Base-by-base conservation (phyloP, 192 early-diverging fungal genomes). In the Rhizoclosmatium globosum region DNA sequence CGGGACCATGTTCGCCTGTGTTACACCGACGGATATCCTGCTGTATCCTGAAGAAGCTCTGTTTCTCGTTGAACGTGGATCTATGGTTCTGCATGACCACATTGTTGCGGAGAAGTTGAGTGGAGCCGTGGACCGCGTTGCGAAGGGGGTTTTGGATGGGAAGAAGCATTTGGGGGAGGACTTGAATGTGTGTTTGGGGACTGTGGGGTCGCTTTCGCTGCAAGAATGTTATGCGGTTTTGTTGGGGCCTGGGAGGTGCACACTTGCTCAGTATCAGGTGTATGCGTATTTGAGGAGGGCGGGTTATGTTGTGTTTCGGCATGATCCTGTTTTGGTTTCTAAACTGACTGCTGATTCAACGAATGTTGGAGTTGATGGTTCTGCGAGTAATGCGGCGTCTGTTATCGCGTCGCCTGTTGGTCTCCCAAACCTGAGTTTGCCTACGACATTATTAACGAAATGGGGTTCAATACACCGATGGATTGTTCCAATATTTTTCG, bases 291-390 rank as follows among this genome's bases (percentile, higher is more conserved):
- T 71, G 7, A 50, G 38, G 31, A n/a, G 70, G 23, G 70, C 47
- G 7, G 70, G 70, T n/a, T 71, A 71, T 38, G n/a, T 71, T 39
- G 70, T 71, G n/a, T 71, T 71, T 71, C 70, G 70, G 17, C 42
- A 57, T 58, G 23, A 23, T 2, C 41, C 50, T 41, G 21, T 1
- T 17, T n/a, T n/a, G 13, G 56, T 57, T 57, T 57, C 56, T 17
- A 57, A 57, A 57, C 13, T n/a, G 56, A 57, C 56, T 17, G 21
- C 56, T 13, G 21, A 57, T 17, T 17, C 13, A 57, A 13, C 13
- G 21, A 57, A 57, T 57, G 13, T 13, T 57, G 15, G 56, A 57
- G 21, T 13, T 17, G 15, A n/a, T 17, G 15, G 21, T 13, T n/a
- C 15, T 17, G 15, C 13, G 21, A 13, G 56, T 17, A 57, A 17